Conservation (phyloP, 2,329 filamentous ascomycete genomes). For the Trichophyton rubrum region DNA sequence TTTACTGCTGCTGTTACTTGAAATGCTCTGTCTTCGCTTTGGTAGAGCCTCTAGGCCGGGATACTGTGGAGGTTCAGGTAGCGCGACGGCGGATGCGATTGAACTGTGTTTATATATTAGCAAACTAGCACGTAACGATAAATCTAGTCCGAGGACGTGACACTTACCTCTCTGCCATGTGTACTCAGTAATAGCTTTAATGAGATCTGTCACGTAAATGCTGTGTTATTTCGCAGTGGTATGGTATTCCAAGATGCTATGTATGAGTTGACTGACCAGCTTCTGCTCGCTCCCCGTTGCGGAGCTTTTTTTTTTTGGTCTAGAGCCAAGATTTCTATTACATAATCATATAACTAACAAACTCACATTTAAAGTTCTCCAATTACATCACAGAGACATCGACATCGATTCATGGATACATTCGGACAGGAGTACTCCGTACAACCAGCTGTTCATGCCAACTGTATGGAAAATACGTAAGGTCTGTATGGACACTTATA, state of each 20-base stretch:
- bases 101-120: conserved; percentile 19
- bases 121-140: not conserved
- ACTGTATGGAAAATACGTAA: too few relatives aligned
- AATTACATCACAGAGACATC: too few relatives aligned
- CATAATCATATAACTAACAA: not conserved
- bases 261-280: not conserved
- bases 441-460: too few relatives aligned
- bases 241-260: not conserved
- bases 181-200: not conserved
- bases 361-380: too few relatives aligned
- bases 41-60: conserved; percentile 24
- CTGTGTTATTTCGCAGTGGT: not conserved
- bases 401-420: too few relatives aligned
- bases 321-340: not conserved
- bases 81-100: conserved; percentile 43
- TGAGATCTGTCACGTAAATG: not conserved
- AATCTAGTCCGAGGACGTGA: not conserved
- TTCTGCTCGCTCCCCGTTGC: not conserved
- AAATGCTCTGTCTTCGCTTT: conserved; percentile 43
- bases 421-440: too few relatives aligned
- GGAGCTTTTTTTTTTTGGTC: not conserved
- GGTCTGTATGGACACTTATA: too few relatives aligned
- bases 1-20: conserved; percentile 37
- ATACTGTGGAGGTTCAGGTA: conserved; percentile 34
- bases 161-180: not conserved